phyloP scores from a whole-genome alignment of 352 stramenopile genomes.

The Globisporangium nagaii region DNA sequence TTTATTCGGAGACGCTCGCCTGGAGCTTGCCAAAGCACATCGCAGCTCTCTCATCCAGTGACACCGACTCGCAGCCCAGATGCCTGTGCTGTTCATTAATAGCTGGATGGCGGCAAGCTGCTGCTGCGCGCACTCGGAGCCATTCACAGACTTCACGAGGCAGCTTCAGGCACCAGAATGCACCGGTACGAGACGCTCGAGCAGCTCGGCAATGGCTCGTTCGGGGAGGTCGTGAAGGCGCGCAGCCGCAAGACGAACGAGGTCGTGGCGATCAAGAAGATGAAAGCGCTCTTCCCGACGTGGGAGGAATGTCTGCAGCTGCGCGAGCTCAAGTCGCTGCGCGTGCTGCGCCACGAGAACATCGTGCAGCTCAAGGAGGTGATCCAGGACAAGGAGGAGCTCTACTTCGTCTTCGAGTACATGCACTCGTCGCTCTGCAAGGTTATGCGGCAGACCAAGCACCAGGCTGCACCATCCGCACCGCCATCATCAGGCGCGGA shows the following conservation, averaged over 20 bases:
- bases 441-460: constrained; percentile 46
- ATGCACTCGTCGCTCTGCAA: constrained; percentile 78
- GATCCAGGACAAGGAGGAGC: constrained; percentile 79
- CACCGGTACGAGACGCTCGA: constrained; percentile 92
- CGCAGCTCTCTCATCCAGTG: no score
- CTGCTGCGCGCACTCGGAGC: no score
- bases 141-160: no score
- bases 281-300: constrained; percentile 71
- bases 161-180: constrained; percentile 38
- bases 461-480: constrained; percentile 6
- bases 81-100: no score
- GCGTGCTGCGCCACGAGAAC: constrained; percentile 73
- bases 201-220: constrained; percentile 90
- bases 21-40: no score
- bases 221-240: constrained; percentile 90
- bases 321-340: constrained; percentile 73
- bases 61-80: no score
- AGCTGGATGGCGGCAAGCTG: no score
- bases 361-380: constrained; percentile 85
- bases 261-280: constrained; percentile 85
- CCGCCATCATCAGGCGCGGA: constrained; percentile 3
- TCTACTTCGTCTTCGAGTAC: constrained; percentile 89
- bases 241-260: constrained; percentile 89
- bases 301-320: constrained; percentile 84
- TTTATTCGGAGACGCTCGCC: no score